Evolutionary conservation across 768 basidiomycete species (phyloP).

Genomic region (Boletus rubropictus): DNA sequence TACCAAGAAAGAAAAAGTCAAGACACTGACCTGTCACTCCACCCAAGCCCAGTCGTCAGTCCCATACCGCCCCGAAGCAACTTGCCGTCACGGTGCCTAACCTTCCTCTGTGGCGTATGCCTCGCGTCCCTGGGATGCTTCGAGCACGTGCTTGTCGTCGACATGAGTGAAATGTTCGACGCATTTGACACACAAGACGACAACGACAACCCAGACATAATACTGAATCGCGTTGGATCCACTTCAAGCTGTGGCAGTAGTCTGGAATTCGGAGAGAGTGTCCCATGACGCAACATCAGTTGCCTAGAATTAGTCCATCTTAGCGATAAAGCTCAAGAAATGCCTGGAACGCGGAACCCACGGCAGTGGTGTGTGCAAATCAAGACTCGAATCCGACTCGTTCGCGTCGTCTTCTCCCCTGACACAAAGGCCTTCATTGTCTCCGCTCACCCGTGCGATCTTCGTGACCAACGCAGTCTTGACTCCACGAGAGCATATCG

Average conservation of each 20-base stretch:
- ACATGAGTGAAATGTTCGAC: slow-evolving; percentile 24
- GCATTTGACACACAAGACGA: slow-evolving; percentile 24
- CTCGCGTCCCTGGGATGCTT: slow-evolving; percentile 45
- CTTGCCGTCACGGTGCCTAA: slow-evolving; percentile 57
- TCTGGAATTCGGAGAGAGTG: slow-evolving; percentile 62
- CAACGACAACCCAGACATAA: slow-evolving; percentile 21
- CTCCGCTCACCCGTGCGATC: background rate
- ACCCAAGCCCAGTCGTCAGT: slow-evolving; percentile 65
- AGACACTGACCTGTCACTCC: slow-evolving; percentile 60
- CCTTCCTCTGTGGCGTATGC: slow-evolving; percentile 51
- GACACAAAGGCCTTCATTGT: background rate
- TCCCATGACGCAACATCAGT: slow-evolving; percentile 60
- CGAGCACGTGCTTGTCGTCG: slow-evolving; percentile 20
- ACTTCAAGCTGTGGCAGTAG: slow-evolving; percentile 36
- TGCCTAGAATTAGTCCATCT: slow-evolving; percentile 34
- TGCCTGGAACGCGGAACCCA: slow-evolving; percentile 33
- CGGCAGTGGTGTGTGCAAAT: slow-evolving; percentile 66
- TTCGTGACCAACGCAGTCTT: background rate
- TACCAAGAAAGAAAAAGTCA: background rate
- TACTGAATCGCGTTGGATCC: slow-evolving; percentile 22
- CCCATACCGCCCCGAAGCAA: slow-evolving; percentile 58
- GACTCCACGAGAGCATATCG: slow-evolving; percentile 3
- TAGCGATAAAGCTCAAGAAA: background rate
- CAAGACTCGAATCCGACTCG: slow-evolving; percentile 60
- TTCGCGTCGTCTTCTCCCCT: slow-evolving; percentile 27